Evolutionary conservation across 768 basidiomycete species (phyloP).

Genomic region (Termitomyces sp.): DNA sequence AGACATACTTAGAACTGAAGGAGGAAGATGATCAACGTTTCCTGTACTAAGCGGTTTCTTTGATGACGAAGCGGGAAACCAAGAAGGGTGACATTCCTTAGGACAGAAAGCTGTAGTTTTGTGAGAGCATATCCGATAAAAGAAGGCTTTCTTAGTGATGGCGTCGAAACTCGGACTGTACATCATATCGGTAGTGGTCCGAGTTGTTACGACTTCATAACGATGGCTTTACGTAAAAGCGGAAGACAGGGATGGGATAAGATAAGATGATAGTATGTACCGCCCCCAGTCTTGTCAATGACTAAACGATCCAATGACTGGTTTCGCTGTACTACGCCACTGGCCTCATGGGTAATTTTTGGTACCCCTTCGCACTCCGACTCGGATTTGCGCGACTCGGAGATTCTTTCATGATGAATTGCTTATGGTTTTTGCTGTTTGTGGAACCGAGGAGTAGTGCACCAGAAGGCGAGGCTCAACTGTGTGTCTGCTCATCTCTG

Average conservation of each 20-base stretch:
- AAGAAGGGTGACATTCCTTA: slow-evolving; percentile 30
- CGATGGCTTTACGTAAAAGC: background rate
- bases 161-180: too few relatives aligned
- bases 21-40: slow-evolving; percentile 36
- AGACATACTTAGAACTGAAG: slow-evolving; percentile 43
- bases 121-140: background rate
- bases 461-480: background rate
- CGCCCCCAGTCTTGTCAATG: background rate
- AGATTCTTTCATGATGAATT: background rate
- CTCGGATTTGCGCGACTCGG: background rate
- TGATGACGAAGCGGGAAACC: slow-evolving; percentile 37
- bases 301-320: background rate
- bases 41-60: slow-evolving; percentile 34
- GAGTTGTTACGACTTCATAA: too few relatives aligned
- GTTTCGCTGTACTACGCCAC: background rate
- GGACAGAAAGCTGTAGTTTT: slow-evolving; percentile 29
- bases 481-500: background rate
- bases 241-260: too few relatives aligned
- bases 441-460: background rate
- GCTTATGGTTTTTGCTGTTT: background rate
- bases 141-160: too few relatives aligned
- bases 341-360: background rate
- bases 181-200: too few relatives aligned
- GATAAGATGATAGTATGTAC: too few relatives aligned
- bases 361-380: slow-evolving; percentile 9